Conservation (phyloP, 1,139 yeast genomes). For the Eremothecium gossypii region DNA sequence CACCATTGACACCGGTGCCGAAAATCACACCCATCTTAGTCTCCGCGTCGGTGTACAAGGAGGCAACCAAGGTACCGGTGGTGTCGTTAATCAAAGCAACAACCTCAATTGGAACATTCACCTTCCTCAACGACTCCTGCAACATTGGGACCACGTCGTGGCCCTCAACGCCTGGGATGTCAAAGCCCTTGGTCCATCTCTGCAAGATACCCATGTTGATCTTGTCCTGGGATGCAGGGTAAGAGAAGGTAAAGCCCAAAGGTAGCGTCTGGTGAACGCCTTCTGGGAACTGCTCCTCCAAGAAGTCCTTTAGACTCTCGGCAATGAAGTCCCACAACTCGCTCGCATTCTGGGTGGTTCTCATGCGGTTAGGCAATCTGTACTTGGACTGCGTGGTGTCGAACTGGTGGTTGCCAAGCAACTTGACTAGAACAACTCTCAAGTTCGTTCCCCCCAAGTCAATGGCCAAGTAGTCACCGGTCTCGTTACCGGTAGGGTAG, state of each 20-base stretch:
- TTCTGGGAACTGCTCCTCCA: slow-evolving; percentile 53
- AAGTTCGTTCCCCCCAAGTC: slow-evolving; percentile 95
- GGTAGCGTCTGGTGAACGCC: slow-evolving; percentile 50
- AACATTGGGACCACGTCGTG: slow-evolving; percentile 89
- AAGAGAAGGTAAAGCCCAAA: slow-evolving; percentile 91
- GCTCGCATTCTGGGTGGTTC: slow-evolving; percentile 64
- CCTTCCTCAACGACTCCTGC: slow-evolving; percentile 58
- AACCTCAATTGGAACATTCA: slow-evolving; percentile 68
- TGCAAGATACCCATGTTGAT: slow-evolving; percentile 82
- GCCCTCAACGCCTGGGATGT: slow-evolving; percentile 89
- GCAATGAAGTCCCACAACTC: slow-evolving; percentile 85
- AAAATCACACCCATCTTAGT: slow-evolving; percentile 92
- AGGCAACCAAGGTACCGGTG: slow-evolving; percentile 94
- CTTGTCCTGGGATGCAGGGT: slow-evolving; percentile 78
- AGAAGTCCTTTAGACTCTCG: slow-evolving; percentile 56
- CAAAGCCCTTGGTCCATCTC: slow-evolving; percentile 98
- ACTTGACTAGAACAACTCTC: slow-evolving; percentile 76
- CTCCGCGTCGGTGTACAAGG: slow-evolving; percentile 80
- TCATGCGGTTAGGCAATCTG: slow-evolving; percentile 60
- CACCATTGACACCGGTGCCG: slow-evolving; percentile 98
- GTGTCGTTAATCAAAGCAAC: slow-evolving; percentile 95
- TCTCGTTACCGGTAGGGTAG: slow-evolving; percentile 84
- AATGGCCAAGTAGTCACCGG: slow-evolving; percentile 82
- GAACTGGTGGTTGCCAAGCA: slow-evolving; percentile 70
- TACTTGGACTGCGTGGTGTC: slow-evolving; percentile 79